Evolutionary conservation across 495 filamentous ascomycete species (phyloP), one percentile per base, ranked within the genome.

Genomic region (Physcia stellaris): DNA sequence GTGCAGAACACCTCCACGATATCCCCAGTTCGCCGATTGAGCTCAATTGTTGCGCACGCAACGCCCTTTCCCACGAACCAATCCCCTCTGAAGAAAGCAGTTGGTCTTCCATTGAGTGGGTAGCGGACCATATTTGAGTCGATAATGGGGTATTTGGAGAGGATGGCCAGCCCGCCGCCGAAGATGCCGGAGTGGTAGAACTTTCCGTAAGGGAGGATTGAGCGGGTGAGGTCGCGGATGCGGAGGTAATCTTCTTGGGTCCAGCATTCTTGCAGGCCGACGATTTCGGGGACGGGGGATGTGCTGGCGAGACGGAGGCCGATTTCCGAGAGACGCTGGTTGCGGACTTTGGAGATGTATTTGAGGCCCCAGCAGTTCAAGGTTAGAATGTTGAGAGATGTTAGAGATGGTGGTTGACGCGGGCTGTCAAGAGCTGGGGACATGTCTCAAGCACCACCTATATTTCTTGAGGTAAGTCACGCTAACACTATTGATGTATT

Each of bases 321-420:
- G 46, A 98, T 94, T 55, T 94, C 84, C 9, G 66, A 53, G 32
- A 95, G 70, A 24, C 90, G 86, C 52, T 81, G 83, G 47, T 68
- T 64, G 39, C 88, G 84, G 46, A 80, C 68, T 49, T 77, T 79
- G 43, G 86, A 73, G 47, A 95, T 66, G 60, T 75, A 90, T 57
- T 93, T 90, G 39, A 96, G 73, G 29, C 90, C 90, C 86, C 90
- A 95, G 73, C 84, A 92, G 56, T 98, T 98, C 54, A 92, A 75
- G 3, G 81, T 83, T 51, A 95, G 61, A 39, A 95, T 64, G 41
- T 78, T 77, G 50, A 95, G 75, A 15, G 43, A 35, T 4, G 18
- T 23, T 15, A 47, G 50, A 10, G 11, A 16, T 6, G n/a, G n/a
- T n/a, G n/a, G n/a, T n/a, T n/a, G n/a, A n/a, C n/a, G n/a, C n/a